Conservation (phyloP, 306 rosid species). For the Ormosia emarginata region DNA sequence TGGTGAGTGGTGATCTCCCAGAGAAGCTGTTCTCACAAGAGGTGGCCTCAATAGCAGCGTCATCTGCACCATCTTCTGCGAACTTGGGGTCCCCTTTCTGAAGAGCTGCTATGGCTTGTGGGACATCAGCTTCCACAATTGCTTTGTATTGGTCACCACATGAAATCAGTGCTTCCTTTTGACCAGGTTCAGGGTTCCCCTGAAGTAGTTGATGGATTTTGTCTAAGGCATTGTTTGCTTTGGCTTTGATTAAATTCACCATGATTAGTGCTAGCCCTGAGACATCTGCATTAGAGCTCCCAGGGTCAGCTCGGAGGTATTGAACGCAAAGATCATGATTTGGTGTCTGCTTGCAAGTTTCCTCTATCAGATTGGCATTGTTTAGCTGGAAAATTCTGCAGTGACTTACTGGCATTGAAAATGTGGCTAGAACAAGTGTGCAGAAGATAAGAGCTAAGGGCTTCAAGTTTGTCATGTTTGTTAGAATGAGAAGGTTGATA, state of each 20-base stretch:
- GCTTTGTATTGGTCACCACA: constrained; percentile 27
- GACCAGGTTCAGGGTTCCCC: not conserved
- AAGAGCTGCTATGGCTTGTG: constrained; percentile 39
- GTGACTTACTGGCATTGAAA: not conserved
- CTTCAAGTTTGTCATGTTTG: not conserved
- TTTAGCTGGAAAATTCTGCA: not conserved
- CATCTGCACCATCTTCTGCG: constrained; percentile 36
- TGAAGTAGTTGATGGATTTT: constrained; percentile 6
- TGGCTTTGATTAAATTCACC: constrained; percentile 20
- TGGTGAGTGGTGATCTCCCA: constrained; percentile 33
- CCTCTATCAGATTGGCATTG: constrained; percentile 16
- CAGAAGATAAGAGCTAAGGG: not conserved
- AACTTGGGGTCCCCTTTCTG: constrained; percentile 32
- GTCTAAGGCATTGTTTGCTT: constrained; percentile 10
- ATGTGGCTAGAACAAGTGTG: not conserved
- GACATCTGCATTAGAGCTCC: constrained; percentile 26
- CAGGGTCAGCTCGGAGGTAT: constrained; percentile 29
- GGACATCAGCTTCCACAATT: constrained; percentile 31
- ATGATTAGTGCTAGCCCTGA: constrained; percentile 34
- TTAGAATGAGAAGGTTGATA: not conserved
- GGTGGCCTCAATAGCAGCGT: constrained; percentile 30
- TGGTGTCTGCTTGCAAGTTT: constrained; percentile 54
- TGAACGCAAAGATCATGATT: constrained; percentile 24
- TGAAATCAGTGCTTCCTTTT: not conserved
- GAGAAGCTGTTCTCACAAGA: constrained; percentile 32